phyloP scores from a whole-genome alignment of 106 monocot genomes.

The Dioscorea dumetorum region DNA sequence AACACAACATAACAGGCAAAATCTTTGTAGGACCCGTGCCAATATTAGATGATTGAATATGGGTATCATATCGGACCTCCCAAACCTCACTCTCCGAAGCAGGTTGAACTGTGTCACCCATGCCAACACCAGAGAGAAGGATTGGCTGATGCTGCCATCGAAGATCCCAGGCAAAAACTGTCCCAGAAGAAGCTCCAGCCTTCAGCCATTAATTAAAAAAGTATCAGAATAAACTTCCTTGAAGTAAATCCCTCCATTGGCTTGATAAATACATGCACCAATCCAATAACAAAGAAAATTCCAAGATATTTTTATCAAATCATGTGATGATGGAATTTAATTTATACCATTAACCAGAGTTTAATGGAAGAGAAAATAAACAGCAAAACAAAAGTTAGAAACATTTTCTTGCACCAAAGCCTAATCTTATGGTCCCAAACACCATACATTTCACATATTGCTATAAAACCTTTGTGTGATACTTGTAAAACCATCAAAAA shows the following conservation, averaged over 20 bases:
- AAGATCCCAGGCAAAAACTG: conserved; percentile 92
- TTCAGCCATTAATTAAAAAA: conserved; percentile 23
- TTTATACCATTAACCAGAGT: not conserved
- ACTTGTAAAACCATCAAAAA: no score
- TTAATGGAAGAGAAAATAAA: not conserved
- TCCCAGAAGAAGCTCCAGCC: conserved; percentile 86
- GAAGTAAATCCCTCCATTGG: not conserved
- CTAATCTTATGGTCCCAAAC: no score
- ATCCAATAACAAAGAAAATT: no score
- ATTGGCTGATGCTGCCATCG: conserved; percentile 81
- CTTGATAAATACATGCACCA: not conserved
- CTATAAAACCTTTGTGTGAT: no score
- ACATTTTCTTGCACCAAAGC: not conserved
- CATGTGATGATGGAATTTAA: not conserved
- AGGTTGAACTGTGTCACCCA: conserved; percentile 24
- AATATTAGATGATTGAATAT: conserved; percentile 38
- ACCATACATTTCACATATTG: no score
- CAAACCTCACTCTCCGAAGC: conserved; percentile 86
- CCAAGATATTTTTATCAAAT: not conserved
- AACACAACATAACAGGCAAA: conserved; percentile 83
- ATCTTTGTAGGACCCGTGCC: conserved; percentile 39
- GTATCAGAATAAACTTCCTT: conserved; percentile 7
- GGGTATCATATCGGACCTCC: conserved; percentile 84
- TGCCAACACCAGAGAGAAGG: conserved; percentile 53
- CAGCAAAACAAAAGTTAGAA: not conserved